phyloP scores from a whole-genome alignment of 371 early-diverging fungal genomes.

The Choanephora cucurbitarum region DNA sequence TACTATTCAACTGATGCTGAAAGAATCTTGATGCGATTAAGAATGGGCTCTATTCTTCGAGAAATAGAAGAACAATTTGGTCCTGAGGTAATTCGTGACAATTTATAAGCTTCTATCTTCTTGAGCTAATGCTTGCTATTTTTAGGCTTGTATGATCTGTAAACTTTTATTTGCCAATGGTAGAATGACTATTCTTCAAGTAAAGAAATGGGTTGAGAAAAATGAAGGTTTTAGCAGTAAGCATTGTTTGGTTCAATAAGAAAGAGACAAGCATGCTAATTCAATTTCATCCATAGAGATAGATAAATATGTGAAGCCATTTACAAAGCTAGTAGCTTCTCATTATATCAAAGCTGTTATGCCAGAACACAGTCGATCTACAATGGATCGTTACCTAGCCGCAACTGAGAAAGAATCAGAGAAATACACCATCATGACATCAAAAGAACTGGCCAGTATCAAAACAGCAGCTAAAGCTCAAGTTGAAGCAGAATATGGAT shows the following conservation, averaged over 20 bases:
- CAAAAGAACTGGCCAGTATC: slow-evolving; percentile 64
- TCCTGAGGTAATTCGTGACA: slow-evolving; percentile 46
- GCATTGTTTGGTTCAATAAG: slow-evolving; percentile 6
- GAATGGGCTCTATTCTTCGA: slow-evolving; percentile 67
- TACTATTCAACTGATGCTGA: slow-evolving; percentile 65
- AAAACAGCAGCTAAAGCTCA: slow-evolving; percentile 53
- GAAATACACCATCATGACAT: slow-evolving; percentile 62
- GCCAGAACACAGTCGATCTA: slow-evolving; percentile 66
- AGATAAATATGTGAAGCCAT: slow-evolving; percentile 39
- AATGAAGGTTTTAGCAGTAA: slow-evolving; percentile 35
- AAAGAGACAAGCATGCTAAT: not conserved
- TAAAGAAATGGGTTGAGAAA: slow-evolving; percentile 32
- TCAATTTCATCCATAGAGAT: slow-evolving; percentile 30
- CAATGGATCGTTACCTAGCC: slow-evolving; percentile 62
- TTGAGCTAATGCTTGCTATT: not conserved
- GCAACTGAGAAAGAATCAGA: slow-evolving; percentile 66
- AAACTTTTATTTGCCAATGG: slow-evolving; percentile 37
- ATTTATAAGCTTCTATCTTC: not conserved
- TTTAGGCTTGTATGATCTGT: slow-evolving; percentile 33
- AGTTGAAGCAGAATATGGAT: slow-evolving; percentile 56
- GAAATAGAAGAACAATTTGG: slow-evolving; percentile 67
- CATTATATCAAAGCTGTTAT: slow-evolving; percentile 63
- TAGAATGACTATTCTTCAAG: slow-evolving; percentile 33
- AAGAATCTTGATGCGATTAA: slow-evolving; percentile 62
- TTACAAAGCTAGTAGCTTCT: slow-evolving; percentile 61